Base-by-base conservation (phyloP, 495 filamentous ascomycete genomes). In the Sphaerosporella brunnea region DNA sequence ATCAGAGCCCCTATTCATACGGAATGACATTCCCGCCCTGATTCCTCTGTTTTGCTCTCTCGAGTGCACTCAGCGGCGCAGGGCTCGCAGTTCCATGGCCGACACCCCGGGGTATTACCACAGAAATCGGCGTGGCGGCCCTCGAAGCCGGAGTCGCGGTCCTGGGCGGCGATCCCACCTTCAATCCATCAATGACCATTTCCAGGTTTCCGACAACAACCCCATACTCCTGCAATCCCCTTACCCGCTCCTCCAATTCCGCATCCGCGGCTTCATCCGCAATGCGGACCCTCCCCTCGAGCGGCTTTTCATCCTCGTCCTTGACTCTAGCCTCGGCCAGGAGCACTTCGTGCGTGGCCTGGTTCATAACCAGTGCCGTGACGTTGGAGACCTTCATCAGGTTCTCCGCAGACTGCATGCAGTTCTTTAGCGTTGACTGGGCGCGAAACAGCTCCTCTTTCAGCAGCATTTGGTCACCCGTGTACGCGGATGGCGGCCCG, bases 331-430 rank as follows among this genome's bases (percentile, higher is more conserved):
- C 61, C 38, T 61, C 51, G 13, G 61, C 55, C 25, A 66, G 47
- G 4, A 49, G 51, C 3, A 64, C 39, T 25, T 64, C 61, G 16
- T 53, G 51, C 9, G 36, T 40, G 2, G 39, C 30, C 4, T 36
- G 39, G 9, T 59, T 59, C 10, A 45, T 35, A 2, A 53, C 23
- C 3, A 59, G 55, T 5, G 47, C 47, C 23, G 60, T 48, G 1
- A 23, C 39, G 36, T 66, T 54, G 37, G 64, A 61, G 11, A 51
- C 39, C 32, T 51, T 46, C 50, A 66, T 62, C 1, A 66, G 50
- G 4, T 47, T 47, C 35, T 57, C 58, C 1, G 51, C 51, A 7
- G 28, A 34, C 37, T 50, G 42, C 23, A 45, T 57, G 8, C 59
- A 42, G 18, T 42, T 52, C 11, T 51, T 46, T 8, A 63, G 49